These are phyloP conservation scores for Venustampulla echinocandica DNA, from an alignment of 495 filamentous ascomycete genomes.

Conservation along the genomic window DNA sequence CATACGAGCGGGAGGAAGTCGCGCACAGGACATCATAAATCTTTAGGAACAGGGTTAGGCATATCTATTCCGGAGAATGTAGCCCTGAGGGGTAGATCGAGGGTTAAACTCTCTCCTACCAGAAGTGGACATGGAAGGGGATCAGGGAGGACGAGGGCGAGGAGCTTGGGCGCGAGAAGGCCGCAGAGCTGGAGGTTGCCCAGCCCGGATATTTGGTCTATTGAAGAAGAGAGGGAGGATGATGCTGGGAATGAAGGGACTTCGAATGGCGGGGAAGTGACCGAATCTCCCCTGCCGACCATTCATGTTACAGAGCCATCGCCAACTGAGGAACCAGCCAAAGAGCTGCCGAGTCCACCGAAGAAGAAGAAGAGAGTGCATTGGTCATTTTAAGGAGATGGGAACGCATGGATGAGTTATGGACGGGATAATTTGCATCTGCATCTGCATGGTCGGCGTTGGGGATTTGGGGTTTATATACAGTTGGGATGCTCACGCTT, in stretches of 20 bases:
- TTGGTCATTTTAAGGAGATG: constrained; percentile 17
- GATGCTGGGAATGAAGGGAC: too few species aligned
- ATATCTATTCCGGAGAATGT: constrained; percentile 13
- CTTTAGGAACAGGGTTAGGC: constrained; percentile 9
- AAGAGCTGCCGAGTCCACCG: background rate
- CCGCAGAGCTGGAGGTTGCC: constrained; percentile 21
- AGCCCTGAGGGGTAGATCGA: constrained; percentile 8
- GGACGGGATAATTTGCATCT: background rate
- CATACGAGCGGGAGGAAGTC: constrained; percentile 12
- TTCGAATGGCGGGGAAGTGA: too few species aligned
- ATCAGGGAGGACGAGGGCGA: constrained; percentile 12
- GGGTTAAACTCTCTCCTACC: constrained; percentile 7
- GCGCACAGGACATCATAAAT: constrained; percentile 3
- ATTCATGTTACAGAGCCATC: too few species aligned
- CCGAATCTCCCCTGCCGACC: too few species aligned
- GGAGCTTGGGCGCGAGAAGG: constrained; percentile 15
- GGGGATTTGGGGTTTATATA: background rate
- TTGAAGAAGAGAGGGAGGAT: constrained; percentile 21
- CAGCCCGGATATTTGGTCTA: constrained; percentile 18
- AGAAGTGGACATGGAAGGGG: background rate
- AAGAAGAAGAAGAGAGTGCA: constrained; percentile 24
- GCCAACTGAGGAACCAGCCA: constrained; percentile 1
- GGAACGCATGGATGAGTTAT: background rate
- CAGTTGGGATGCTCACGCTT: too few species aligned
- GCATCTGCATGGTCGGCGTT: background rate